Evolutionary conservation across 805 yeast genomes (phyloP), one percentile per base, ranked within the genome.

Genomic region (Spathaspora hagerdaliae): DNA sequence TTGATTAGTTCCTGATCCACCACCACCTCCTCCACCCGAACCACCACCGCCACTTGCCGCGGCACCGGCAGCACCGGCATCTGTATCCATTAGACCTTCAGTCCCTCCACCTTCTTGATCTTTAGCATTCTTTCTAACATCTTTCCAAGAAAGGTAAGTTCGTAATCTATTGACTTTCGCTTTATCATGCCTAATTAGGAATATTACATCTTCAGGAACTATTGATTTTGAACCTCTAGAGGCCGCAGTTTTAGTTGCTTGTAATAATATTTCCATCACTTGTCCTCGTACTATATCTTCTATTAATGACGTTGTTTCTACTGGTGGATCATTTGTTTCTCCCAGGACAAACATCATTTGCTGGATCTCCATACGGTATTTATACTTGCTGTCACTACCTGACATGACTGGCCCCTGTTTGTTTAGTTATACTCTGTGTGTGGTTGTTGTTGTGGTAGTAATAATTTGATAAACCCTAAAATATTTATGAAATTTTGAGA

Each of bases 301-400:
- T 37, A 92, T 89, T 43, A 94, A 67, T n/a, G 92, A 82, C 0
- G 97, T 87, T 0, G 97, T 88, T 52, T 87, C 96, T 12, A 85
- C 77, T 0, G 97, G 96, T 1, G 98, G 95, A 57, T 94, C 99
- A 54, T 87, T 87, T 0, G 94, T 81, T 62, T 94, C 98, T 2
- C 99, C 99, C 45, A 85, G 78, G 45, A 94, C 99, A 72, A 94
- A 94, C 99, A 94, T 94, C 99, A 94, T 94, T 71, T 87, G 77
- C 65, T 94, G 99, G 57, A 94, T 94, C 69, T 94, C 99, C 34
- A 87, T 79, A 46, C 96, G 74, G 64, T 92, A 94, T 59, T 84
- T 82, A 69, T 87, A 83, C 60, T 81, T 81, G 47, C 51, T 59
- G 44, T 70, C 66, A 29, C 5, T 29, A 11, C 24, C 24, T 13